phyloP scores from a whole-genome alignment of 257 asterid genomes.

The Fraxinus anomala region DNA sequence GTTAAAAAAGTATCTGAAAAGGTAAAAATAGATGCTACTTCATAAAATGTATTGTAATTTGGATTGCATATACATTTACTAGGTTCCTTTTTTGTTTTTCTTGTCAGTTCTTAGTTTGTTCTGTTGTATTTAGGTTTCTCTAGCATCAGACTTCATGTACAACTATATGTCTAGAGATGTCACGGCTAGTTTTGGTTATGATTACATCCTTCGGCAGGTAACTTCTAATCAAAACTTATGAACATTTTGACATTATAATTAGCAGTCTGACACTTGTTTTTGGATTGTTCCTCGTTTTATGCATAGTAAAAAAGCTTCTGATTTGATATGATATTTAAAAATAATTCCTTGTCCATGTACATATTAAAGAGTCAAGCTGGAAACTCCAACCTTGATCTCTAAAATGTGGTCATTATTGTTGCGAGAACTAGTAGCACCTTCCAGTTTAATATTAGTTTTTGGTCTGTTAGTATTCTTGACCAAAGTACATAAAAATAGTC shows the following conservation, averaged over 20 bases:
- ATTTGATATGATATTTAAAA: background rate
- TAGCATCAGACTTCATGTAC: slow-evolving; percentile 89
- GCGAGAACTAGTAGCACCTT: background rate
- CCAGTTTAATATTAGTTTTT: background rate
- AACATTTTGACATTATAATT: background rate
- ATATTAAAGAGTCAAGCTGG: background rate
- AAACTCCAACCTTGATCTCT: background rate
- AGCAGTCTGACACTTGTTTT: background rate
- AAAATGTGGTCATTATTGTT: background rate
- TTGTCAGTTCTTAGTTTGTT: slow-evolving; percentile 1
- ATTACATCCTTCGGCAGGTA: slow-evolving; percentile 90
- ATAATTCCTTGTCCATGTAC: background rate
- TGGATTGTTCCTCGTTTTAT: background rate
- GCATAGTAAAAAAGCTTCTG: background rate
- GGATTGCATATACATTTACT: background rate
- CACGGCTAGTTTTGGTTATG: slow-evolving; percentile 90
- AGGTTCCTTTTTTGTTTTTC: background rate
- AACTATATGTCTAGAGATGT: slow-evolving; percentile 81
- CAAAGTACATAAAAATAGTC: background rate
- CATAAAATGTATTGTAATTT: slow-evolving; percentile 1
- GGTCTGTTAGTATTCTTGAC: background rate
- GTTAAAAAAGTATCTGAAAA: slow-evolving; percentile 89
- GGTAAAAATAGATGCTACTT: slow-evolving; percentile 38
- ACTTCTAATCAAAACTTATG: slow-evolving; percentile 20
- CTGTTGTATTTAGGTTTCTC: slow-evolving; percentile 65